Base-by-base conservation (phyloP, 1,139 yeast species). In the Zygoascus meyerae region DNA sequence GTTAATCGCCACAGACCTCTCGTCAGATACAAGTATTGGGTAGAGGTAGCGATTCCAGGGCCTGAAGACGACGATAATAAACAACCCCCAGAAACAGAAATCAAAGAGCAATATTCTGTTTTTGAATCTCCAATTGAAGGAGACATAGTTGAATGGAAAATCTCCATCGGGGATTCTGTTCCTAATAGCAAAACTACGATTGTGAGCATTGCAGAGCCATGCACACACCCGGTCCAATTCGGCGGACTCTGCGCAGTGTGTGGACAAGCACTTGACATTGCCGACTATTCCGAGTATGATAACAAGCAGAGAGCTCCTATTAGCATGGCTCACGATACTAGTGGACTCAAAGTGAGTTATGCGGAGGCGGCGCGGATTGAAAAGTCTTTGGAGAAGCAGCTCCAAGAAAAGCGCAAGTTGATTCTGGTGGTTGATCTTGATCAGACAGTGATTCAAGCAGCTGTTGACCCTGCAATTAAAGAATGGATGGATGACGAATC, bases 381-480 rank as follows among this genome's bases (percentile, higher is more conserved):
- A 61, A 77, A 69, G 37, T 75, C 92, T 44, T 78, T 86, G 3
- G 70, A 73, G 48, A 71, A 85, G 49, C 72, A 94, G 45, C 66
- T 81, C 4, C 65, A 72, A 28, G 86, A 81, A 48, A 70, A 75
- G 51, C 39, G 39, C 36, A 87, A 86, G 61, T 73, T 92, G 55
- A 89, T 92, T 37, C 72, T 92, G 49, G 98, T 92, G 43, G 99
- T 92, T 10, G 99, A 92, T 70, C 73, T 92, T 53, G 99, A 92
- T 68, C 98, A 94, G 66, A 94, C 98, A 0, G 95, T 92, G 6
- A 92, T 92, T 34, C 99, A 92, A 62, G 96, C 97, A 34, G 92
- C 97, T 3, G 97, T 90, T 18, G 98, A 92, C 63, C 97, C 97
- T 1, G 89, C 97, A 0, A 95, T 92, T 34, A 95, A 95, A 1